Conservation (phyloP, 208 protist species). For the Acanthamoeba culbertsoni region DNA sequence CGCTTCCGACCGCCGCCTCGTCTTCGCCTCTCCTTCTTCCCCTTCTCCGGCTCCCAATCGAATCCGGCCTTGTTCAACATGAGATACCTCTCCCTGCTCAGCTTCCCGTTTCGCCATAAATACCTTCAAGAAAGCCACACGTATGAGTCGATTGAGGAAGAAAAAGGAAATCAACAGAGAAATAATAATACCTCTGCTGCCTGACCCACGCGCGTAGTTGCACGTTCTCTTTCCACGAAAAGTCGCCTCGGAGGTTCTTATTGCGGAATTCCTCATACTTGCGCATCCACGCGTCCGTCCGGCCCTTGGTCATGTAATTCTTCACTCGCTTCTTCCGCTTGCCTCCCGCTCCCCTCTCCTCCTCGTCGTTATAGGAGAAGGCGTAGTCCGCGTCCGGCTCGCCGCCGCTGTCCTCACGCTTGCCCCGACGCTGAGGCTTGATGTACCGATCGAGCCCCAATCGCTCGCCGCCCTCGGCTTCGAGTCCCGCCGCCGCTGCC, state of each 20-base stretch:
- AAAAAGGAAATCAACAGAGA: background rate
- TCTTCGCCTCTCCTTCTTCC: background rate
- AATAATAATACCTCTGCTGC: background rate
- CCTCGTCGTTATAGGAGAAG: background rate
- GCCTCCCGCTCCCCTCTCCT: background rate
- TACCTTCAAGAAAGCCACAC: background rate
- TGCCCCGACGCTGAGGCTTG: background rate
- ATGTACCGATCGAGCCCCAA: background rate
- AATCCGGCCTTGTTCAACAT: conserved; percentile 42
- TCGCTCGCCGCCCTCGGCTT: background rate
- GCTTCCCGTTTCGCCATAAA: conserved; percentile 14
- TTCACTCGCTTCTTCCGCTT: background rate
- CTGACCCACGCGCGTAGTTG: background rate
- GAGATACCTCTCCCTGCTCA: background rate
- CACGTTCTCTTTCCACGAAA: conserved; percentile 38
- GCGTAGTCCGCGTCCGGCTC: background rate
- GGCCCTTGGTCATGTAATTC: conserved; percentile 47
- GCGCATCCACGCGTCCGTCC: conserved; percentile 35
- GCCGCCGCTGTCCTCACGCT: background rate
- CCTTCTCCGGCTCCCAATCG: conserved; percentile 31
- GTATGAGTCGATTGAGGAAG: background rate
- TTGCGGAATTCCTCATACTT: conserved; percentile 48
- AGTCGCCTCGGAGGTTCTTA: conserved; percentile 35
- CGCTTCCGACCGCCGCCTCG: background rate
- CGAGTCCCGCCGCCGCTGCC: background rate